A percentile compares a stretch with the other conserved stretches of the same genome.
These are phyloP conservation scores for Citeromyces siamensis DNA, from an alignment of 1,139 yeast genomes.

Conservation along the genomic window DNA sequence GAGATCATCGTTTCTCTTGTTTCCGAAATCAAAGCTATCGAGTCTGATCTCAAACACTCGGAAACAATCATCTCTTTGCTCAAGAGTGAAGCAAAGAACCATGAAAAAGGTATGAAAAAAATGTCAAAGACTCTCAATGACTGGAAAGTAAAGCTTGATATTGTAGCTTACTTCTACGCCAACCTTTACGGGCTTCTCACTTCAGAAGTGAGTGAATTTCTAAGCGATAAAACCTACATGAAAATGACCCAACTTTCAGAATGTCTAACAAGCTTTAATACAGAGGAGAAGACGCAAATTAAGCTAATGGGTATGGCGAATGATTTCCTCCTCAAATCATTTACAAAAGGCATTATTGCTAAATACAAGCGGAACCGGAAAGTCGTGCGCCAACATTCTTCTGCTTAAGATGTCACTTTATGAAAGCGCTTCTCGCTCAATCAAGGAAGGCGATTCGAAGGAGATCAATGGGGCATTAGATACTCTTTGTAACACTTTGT, in stretches of 20 bases:
- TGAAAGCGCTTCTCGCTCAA: background rate
- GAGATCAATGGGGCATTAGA: background rate
- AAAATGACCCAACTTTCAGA: background rate
- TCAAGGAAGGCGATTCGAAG: background rate
- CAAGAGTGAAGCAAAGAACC: no score
- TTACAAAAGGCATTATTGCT: background rate
- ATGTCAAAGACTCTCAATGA: no score
- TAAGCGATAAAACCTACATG: background rate
- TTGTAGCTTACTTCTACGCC: background rate
- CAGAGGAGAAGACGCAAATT: background rate
- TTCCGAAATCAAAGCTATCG: no score
- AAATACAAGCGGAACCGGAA: background rate
- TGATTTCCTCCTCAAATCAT: background rate
- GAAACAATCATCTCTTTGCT: no score
- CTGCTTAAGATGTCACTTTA: no score
- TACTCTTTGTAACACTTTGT: background rate
- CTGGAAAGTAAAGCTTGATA: no score
- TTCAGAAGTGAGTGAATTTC: background rate
- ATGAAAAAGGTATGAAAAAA: no score
- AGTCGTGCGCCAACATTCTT: constrained; percentile 3
- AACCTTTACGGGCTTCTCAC: background rate
- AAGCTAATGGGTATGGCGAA: background rate
- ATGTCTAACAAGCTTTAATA: background rate
- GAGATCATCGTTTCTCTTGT: no score
- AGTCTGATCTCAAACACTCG: no score